A percentile compares a stretch with the other conserved stretches of the same genome.
Conservation (phyloP, 352 stramenopile genomes). For the Phytophthora syringae region DNA sequence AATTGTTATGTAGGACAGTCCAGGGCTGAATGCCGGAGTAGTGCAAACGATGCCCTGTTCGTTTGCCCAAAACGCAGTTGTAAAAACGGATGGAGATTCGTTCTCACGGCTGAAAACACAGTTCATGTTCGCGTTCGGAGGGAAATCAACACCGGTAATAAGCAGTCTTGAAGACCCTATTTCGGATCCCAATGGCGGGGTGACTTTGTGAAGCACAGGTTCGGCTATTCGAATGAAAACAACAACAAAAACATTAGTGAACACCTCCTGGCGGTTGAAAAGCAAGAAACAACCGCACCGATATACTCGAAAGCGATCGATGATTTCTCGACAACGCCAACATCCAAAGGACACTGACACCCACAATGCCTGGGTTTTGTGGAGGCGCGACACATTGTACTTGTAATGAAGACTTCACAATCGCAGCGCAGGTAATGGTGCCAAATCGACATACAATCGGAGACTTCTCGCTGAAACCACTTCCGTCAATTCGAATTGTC, state of each 20-base stretch:
- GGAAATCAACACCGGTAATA: conserved; percentile 38
- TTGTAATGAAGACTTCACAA: conserved; percentile 27
- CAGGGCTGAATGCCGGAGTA: conserved; percentile 29
- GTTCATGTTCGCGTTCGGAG: conserved; percentile 8
- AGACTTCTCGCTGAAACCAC: conserved; percentile 35
- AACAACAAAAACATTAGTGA: not conserved
- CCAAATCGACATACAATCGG: conserved; percentile 46
- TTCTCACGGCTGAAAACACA: conserved; percentile 28
- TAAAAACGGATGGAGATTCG: not conserved
- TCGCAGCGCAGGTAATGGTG: conserved; percentile 9
- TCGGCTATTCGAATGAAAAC: conserved; percentile 26
- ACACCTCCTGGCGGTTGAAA: no score
- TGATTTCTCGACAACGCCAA: not conserved
- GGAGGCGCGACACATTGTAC: conserved; percentile 37
- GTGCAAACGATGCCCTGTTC: conserved; percentile 29
- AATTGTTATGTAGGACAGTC: conserved; percentile 22
- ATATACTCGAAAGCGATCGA: conserved; percentile 41
- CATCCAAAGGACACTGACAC: conserved; percentile 23
- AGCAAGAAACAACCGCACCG: conserved; percentile 20
- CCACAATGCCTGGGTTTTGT: conserved; percentile 9
- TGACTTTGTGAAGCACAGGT: conserved; percentile 31
- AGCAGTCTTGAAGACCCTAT: conserved; percentile 38
- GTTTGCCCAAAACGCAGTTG: conserved; percentile 30
- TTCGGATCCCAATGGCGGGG: conserved; percentile 40
- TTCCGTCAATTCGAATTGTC: conserved; percentile 35